Evolutionary conservation across 441 rosid species (phyloP).

Genomic region (Melastoma candidum): DNA sequence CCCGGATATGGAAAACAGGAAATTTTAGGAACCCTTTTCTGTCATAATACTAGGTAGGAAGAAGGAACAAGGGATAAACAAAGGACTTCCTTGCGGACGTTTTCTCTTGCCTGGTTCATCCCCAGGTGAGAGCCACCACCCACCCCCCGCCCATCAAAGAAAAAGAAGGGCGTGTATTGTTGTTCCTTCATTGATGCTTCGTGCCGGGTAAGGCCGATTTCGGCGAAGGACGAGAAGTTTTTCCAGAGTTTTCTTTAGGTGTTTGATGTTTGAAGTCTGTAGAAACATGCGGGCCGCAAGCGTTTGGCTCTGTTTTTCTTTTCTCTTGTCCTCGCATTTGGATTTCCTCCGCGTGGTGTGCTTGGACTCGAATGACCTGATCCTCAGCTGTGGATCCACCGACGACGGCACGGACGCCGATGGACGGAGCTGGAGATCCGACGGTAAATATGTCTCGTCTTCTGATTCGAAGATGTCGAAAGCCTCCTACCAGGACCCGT

Average conservation of each 20-base stretch:
- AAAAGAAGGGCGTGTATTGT: neutral
- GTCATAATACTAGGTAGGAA: conserved; percentile 2
- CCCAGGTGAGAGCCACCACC: conserved; percentile 27
- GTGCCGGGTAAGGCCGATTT: conserved; percentile 1
- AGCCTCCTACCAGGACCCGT: conserved; percentile 42
- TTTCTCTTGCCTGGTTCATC: conserved; percentile 36
- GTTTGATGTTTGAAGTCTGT: conserved; percentile 7
- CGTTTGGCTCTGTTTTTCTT: neutral
- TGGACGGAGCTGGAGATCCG: conserved; percentile 42
- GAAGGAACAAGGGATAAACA: conserved; percentile 11
- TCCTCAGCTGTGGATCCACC: conserved; percentile 39
- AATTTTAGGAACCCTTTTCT: conserved; percentile 1
- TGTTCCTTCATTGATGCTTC: neutral
- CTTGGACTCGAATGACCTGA: conserved; percentile 9
- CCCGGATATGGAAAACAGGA: conserved; percentile 12
- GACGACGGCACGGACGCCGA: conserved; percentile 31
- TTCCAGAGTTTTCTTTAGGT: neutral
- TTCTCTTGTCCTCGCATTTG: conserved; percentile 16
- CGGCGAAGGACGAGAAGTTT: conserved; percentile 6
- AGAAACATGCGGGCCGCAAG: neutral
- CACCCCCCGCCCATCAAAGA: neutral
- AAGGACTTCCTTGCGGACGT: conserved; percentile 7
- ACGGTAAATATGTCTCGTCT: conserved; percentile 28
- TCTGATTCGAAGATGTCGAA: conserved; percentile 22
- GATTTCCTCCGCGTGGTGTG: conserved; percentile 14